Conservation (phyloP, 2,329 filamentous ascomycete genomes). For the Nakataea oryzae region DNA sequence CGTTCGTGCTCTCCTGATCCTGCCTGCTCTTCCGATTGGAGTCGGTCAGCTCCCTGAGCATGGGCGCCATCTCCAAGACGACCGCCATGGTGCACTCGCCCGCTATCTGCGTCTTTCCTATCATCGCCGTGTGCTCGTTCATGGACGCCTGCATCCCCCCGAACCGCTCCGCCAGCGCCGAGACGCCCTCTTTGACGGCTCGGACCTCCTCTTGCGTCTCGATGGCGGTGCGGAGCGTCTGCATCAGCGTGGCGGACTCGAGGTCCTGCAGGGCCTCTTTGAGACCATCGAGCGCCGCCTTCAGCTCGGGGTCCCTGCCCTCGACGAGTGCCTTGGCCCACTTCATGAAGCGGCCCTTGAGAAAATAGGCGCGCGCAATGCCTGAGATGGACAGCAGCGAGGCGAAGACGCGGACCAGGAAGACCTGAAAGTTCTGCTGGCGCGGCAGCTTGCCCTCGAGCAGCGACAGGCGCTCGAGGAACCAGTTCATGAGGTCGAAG, state of each 20-base stretch:
- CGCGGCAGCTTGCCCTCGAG: slow-evolving; percentile 6
- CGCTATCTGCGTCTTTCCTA: background rate
- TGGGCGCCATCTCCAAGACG: background rate
- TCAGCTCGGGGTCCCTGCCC: slow-evolving; percentile 4
- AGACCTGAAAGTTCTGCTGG: slow-evolving; percentile 2
- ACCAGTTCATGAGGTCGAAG: slow-evolving; percentile 16
- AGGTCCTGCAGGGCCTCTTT: slow-evolving; percentile 6
- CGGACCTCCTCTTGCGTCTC: background rate
- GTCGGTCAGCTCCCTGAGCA: background rate
- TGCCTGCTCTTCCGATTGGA: background rate
- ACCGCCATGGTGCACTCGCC: background rate
- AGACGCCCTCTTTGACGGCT: background rate
- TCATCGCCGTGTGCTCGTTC: background rate
- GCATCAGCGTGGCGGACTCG: background rate
- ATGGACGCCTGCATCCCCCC: slow-evolving; percentile 1
- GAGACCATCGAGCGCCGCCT: slow-evolving; percentile 3
- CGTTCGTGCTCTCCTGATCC: too few species aligned
- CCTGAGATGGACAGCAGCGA: slow-evolving; percentile 7
- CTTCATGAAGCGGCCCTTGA: slow-evolving; percentile 5
- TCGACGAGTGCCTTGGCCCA: slow-evolving; percentile 8
- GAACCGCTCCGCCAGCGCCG: background rate
- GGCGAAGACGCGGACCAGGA: slow-evolving; percentile 6
- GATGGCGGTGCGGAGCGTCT: background rate
- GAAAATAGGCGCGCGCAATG: slow-evolving; percentile 5
- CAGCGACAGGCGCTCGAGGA: slow-evolving; percentile 5